Evolutionary conservation across 495 filamentous ascomycete genomes (phyloP).

Genomic region (Podospora pseudocomata): DNA sequence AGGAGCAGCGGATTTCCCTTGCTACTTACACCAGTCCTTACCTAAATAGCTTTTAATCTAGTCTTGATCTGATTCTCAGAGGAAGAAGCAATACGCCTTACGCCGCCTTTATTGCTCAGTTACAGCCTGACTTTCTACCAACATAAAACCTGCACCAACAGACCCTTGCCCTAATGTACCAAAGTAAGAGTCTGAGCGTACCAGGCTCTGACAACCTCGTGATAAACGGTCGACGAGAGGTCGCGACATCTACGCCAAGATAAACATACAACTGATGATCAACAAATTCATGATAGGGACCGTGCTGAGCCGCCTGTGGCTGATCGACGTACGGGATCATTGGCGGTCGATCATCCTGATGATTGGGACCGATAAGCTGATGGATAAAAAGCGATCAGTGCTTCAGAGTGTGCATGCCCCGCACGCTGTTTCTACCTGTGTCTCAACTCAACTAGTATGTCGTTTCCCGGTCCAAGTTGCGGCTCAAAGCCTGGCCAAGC

Average conservation of each 20-base stretch:
- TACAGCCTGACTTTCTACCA: too few species aligned
- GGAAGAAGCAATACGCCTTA: too few species aligned
- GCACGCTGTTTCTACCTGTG: not conserved
- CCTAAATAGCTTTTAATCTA: too few species aligned
- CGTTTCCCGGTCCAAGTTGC: not conserved
- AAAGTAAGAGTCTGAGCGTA: too few species aligned
- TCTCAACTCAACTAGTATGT: not conserved
- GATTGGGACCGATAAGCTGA: not conserved
- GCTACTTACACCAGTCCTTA: too few species aligned
- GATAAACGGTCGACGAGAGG: not conserved
- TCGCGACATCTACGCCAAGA: not conserved
- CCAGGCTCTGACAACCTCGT: not conserved
- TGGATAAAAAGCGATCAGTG: not conserved
- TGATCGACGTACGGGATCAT: not conserved
- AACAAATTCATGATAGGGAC: not conserved
- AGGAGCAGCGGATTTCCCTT: too few species aligned
- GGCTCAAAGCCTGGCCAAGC: not conserved
- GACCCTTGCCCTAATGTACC: too few species aligned
- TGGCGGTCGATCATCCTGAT: not conserved
- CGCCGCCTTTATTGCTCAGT: too few species aligned
- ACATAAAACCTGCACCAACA: too few species aligned
- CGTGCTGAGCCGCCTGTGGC: not conserved
- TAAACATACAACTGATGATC: not conserved
- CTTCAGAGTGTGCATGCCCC: not conserved
- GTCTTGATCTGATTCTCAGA: too few species aligned